Evolutionary conservation across 140 eudicot species (phyloP).

Genomic region (Senecio squalidus): DNA sequence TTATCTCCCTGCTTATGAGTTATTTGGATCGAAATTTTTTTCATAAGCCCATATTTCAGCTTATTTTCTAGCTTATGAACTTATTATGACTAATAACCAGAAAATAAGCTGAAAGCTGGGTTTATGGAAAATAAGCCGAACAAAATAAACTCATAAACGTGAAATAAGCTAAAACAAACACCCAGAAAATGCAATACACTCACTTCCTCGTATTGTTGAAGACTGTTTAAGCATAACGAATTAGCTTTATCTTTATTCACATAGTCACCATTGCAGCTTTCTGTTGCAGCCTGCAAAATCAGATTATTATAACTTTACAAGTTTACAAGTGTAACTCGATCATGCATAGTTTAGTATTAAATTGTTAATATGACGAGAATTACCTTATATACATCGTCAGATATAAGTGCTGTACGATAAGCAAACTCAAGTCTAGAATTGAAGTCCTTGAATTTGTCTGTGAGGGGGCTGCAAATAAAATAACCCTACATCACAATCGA

Average conservation of each 20-base stretch:
- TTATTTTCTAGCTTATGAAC: too few species aligned
- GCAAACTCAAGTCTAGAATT: constrained; percentile 27
- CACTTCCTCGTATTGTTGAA: background rate
- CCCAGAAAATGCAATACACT: too few species aligned
- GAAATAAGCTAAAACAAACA: too few species aligned
- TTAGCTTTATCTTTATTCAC: background rate
- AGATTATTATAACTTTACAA: too few species aligned
- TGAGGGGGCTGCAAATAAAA: constrained; percentile 23
- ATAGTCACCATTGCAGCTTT: constrained; percentile 6
- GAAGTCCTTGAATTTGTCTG: background rate
- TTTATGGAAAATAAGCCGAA: too few species aligned
- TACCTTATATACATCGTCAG: constrained; percentile 29
- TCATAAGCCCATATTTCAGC: background rate
- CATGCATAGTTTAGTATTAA: background rate
- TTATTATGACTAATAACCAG: too few species aligned
- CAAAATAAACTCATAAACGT: too few species aligned
- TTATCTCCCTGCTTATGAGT: too few species aligned
- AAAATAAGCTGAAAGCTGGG: too few species aligned
- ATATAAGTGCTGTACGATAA: constrained; percentile 33
- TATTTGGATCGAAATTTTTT: background rate
- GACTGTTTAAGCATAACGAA: background rate
- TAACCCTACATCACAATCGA: constrained; percentile 24
- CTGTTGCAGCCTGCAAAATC: background rate
- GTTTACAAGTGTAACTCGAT: too few species aligned
- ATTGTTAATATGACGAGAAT: background rate